Percentiles rank a stretch among this genome's conserved stretches.
Conservation (phyloP, 225 moss, liverwort and hornwort genomes). For the Marchantia paleacea region DNA sequence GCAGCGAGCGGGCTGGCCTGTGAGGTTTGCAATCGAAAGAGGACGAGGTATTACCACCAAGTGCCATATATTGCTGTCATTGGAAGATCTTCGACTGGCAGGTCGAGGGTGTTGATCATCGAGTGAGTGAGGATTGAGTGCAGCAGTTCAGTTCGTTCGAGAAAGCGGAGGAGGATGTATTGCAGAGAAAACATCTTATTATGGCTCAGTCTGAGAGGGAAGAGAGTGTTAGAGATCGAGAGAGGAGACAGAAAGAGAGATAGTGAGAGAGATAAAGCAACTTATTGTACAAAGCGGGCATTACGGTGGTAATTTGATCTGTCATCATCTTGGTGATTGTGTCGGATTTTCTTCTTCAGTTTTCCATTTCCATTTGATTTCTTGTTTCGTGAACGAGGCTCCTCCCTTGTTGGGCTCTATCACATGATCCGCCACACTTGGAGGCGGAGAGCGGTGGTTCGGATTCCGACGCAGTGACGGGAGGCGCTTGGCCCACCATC, state of each 20-base stretch:
- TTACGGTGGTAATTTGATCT: neutral
- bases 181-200: neutral
- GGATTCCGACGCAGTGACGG: no score
- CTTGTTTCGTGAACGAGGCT: no score
- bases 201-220: neutral
- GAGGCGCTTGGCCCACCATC: no score
- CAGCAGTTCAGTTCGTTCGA: neutral
- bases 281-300: neutral
- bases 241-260: neutral
- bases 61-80: neutral
- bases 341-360: conserved; percentile 1
- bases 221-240: neutral
- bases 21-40: neutral
- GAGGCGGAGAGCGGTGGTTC: no score
- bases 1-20: neutral
- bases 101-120: neutral
- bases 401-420: no score
- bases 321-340: conserved; percentile 2
- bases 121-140: neutral
- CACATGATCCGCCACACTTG: no score
- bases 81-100: neutral
- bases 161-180: neutral
- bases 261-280: neutral
- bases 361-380: neutral
- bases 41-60: neutral